Conservation (phyloP, 176 grass and related monocot genomes). For the Oryza australiensis region DNA sequence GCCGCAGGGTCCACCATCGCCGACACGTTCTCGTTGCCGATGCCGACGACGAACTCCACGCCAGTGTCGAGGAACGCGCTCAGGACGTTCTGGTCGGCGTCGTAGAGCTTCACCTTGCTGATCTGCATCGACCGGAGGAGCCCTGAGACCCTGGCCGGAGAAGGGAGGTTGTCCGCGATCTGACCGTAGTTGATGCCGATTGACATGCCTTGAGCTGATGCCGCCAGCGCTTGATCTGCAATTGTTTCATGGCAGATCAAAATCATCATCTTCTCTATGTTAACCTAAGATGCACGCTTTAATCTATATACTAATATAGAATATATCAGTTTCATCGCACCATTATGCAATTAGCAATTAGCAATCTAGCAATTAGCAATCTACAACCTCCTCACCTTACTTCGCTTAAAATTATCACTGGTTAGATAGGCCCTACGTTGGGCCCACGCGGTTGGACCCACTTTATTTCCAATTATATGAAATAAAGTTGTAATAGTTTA, state of each 20-base stretch:
- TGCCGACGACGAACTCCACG: constrained; percentile 82
- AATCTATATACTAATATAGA: no score
- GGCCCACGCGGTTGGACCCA: no score
- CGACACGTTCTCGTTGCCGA: constrained; percentile 78
- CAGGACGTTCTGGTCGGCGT: constrained; percentile 78
- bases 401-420: no score
- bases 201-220: constrained; percentile 26
- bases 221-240: not conserved
- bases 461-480: no score
- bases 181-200: constrained; percentile 95
- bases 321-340: no score
- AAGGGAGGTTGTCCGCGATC: constrained; percentile 80
- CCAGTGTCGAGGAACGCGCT: constrained; percentile 66
- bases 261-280: not conserved
- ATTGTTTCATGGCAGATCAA: not conserved
- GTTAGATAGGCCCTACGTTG: no score
- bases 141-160: constrained; percentile 51
- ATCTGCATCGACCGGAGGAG: constrained; percentile 75
- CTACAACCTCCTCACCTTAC: no score
- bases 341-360: no score
- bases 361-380: no score
- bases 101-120: constrained; percentile 88
- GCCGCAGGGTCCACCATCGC: constrained; percentile 53
- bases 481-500: no score
- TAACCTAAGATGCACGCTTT: not conserved